Evolutionary conservation across 1,284 basidiomycete genomes (phyloP), one percentile per base, ranked within the genome.

Genomic region (Sanghuangporus weigelae): DNA sequence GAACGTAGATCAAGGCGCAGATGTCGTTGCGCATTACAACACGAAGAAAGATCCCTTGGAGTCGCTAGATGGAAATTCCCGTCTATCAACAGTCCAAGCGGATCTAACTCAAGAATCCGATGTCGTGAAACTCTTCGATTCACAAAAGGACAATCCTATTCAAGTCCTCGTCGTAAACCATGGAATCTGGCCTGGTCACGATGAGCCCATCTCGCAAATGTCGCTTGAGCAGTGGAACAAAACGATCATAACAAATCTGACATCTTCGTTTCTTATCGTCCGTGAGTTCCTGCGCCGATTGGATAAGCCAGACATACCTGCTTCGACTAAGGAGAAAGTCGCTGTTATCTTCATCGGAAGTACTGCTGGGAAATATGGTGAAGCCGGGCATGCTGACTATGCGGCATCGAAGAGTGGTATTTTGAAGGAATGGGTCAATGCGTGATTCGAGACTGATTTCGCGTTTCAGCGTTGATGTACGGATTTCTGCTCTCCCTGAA

Each of bases 21-120:
- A 80, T 64, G 87, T 92, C 7, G 85, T 87, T 0, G 89, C 87
- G 0, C 88, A 91, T 70, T 92, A 87, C 73, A 86, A 90, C 72
- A 80, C 81, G 11, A 85, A 80, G 50, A 68, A 75, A 16, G 70
- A 73, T 0, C 73, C 83, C 0, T 74, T 90, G 11, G 72, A 79
- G 7, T 73, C 77, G 1, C 74, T 89, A 16, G 60, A 74, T 14
- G 69, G 70, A 10, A 71, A 76, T 57, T 67, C 69, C n/a, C 73
- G 73, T 16, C 21, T 84, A 6, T 75, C 78, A 40, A 66, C 76
- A 12, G 73, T 81, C 3, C 82, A 84, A 70, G 86, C 85, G 1
- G 79, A 92, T 67, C 79, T 92, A 7, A 76, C 80, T 2, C 72
- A 77, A 12, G 89, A 91, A 70, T 69, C 70, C 2, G 79, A 80